phyloP scores from a whole-genome alignment of 73 alveolate species.

The Paramecium sonneborni region DNA sequence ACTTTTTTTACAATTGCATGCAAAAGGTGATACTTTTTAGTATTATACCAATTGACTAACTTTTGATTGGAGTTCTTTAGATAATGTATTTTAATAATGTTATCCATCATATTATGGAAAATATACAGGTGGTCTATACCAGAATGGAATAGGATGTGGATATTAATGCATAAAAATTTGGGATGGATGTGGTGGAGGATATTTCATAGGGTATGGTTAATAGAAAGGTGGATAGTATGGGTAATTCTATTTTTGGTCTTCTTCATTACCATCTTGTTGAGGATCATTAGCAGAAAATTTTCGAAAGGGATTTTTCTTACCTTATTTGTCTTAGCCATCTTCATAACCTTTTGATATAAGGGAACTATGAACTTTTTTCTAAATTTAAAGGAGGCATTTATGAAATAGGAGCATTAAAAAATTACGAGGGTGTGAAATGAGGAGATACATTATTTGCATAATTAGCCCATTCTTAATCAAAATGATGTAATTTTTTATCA shows the following conservation, averaged over 20 bases:
- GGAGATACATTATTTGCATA: neutral
- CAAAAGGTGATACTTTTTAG: neutral
- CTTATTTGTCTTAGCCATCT: neutral
- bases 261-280: neutral
- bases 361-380: neutral
- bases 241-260: neutral
- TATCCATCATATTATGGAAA: neutral
- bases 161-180: neutral
- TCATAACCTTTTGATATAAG: conserved; percentile 1
- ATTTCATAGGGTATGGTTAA: neutral
- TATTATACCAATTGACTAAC: neutral
- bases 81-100: neutral
- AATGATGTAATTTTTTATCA: neutral
- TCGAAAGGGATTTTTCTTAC: conserved; percentile 1
- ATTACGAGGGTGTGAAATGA: conserved; percentile 28
- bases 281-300: neutral
- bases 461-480: conserved; percentile 5
- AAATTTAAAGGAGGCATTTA: neutral
- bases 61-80: conserved; percentile 37
- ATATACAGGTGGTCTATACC: neutral
- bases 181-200: neutral
- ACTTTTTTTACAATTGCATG: conserved; percentile 55
- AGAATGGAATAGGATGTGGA: neutral
- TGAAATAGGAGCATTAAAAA: neutral
- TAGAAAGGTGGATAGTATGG: neutral